Base-by-base conservation (phyloP, 805 yeast genomes). In the Limtongozyma cylindracea region DNA sequence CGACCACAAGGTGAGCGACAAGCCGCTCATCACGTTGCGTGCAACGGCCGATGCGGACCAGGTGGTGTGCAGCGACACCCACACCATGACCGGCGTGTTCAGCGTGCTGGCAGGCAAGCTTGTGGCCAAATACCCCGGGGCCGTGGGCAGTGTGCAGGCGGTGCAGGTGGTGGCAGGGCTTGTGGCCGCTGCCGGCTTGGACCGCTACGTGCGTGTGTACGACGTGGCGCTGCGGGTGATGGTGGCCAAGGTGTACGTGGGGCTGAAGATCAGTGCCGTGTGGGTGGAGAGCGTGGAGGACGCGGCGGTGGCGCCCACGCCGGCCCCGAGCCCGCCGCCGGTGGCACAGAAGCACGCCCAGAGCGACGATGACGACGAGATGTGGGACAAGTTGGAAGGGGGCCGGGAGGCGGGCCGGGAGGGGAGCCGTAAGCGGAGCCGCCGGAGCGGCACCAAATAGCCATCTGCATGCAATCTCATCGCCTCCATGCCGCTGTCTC, bases 151-250 rank as follows among this genome's bases (percentile, higher is more conserved):
- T 8, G 69, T 67, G 12, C 82, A 91, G 26, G 69, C 80, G 1
- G 65, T 72, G 20, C 54, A 52, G 25, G 45, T 58, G 3, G 41
- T 47, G 8, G 45, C 48, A 4, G 51, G 53, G 7, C 37, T 70
- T 14, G 35, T 82, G 6, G 66, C 67, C 3, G 54, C 76, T 11
- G 95, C 91, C 20, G 91, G 94, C 0, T 55, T 82, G 12, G 98
- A 88, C 37, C 56, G 93, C 34, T 84, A 78, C 34, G 53, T 77
- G 13, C 58, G 94, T 26, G 76, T 74, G 3, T 84, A 61, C 42
- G 71, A 78, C 27, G 38, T 65, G 4, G 46, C 45, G 2, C 44
- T 65, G 1, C 54, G 91, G 23, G 59, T 61, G 20, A 49, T 63
- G 21, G 43, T 63, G 7, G 78, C 65, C 6, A 78, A 78, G 36